Evolutionary conservation across 202 grass and related monocot species (phyloP).

Genomic region (Elaeis oleifera): DNA sequence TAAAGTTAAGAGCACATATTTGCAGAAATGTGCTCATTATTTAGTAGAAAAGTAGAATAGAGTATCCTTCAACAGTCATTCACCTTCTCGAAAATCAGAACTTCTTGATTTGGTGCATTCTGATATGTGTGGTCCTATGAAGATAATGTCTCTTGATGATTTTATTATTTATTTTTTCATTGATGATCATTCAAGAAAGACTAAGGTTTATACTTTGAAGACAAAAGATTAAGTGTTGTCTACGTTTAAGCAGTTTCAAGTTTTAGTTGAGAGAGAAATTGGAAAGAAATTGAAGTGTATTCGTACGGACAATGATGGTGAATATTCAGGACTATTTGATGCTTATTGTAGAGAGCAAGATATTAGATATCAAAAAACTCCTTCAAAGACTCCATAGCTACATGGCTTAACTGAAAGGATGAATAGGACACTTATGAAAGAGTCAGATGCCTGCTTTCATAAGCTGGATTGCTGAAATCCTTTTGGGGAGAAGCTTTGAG

Average conservation of each 20-base stretch:
- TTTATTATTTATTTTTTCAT: constrained; percentile 10
- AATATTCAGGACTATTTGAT: background rate
- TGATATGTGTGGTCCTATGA: background rate
- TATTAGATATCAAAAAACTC: background rate
- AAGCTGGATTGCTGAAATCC: too few relatives aligned
- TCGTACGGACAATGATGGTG: background rate
- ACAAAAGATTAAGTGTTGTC: constrained; percentile 2
- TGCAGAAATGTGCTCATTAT: background rate
- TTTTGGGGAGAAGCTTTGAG: too few relatives aligned
- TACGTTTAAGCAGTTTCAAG: background rate
- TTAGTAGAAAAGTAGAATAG: background rate
- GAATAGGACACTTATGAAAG: too few relatives aligned
- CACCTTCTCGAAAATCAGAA: background rate
- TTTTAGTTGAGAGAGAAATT: background rate
- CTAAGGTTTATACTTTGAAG: background rate
- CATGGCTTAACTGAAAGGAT: too few relatives aligned
- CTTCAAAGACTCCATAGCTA: background rate
- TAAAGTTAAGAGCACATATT: background rate
- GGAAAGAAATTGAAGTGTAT: background rate
- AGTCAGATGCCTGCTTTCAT: too few relatives aligned
- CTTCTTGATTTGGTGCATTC: background rate
- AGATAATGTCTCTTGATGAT: background rate
- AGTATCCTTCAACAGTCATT: background rate
- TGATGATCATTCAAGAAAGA: constrained; percentile 7
- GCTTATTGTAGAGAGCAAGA: background rate